Conservation (phyloP, 2,329 filamentous ascomycete species). For the Pseudogymnoascus sp. region DNA sequence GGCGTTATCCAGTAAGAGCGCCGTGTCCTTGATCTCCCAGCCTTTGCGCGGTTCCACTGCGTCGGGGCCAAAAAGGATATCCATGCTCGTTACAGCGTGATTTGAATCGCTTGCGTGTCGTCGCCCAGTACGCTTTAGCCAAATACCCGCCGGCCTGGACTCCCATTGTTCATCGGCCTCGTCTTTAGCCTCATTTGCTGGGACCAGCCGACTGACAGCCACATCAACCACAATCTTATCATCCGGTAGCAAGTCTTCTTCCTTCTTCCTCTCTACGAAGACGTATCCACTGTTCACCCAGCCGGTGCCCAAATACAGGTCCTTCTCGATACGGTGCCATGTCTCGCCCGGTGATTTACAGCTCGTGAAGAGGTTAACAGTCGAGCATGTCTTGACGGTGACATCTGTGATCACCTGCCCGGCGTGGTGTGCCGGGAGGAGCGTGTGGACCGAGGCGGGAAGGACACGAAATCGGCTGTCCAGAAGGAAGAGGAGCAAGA, state of each 20-base stretch:
- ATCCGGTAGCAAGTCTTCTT: conserved; percentile 56
- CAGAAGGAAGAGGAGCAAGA: conserved; percentile 54
- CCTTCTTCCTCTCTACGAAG: conserved; percentile 59
- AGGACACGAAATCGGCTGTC: conserved; percentile 62
- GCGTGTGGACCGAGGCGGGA: conserved; percentile 57
- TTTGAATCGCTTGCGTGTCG: conserved; percentile 42
- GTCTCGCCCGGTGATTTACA: conserved; percentile 48
- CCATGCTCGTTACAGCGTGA: conserved; percentile 54
- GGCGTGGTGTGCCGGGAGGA: conserved; percentile 58
- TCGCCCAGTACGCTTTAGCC: conserved; percentile 44
- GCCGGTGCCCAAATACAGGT: conserved; percentile 55
- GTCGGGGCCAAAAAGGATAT: conserved; percentile 62
- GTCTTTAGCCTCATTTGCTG: conserved; percentile 43
- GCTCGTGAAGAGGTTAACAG: conserved; percentile 48
- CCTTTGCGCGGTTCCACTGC: conserved; percentile 80
- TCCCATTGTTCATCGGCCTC: conserved; percentile 54
- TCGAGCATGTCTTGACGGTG: conserved; percentile 54
- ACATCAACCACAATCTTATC: conserved; percentile 57
- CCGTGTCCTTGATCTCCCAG: conserved; percentile 71
- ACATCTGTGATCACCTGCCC: conserved; percentile 64
- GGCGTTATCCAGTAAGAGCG: conserved; percentile 59
- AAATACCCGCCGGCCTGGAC: conserved; percentile 55
- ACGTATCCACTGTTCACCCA: conserved; percentile 60
- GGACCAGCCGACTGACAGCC: conserved; percentile 52
- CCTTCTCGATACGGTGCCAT: conserved; percentile 64